Base-by-base conservation (phyloP, 1,139 yeast species). In the Citeromyces hawaiiensis region DNA sequence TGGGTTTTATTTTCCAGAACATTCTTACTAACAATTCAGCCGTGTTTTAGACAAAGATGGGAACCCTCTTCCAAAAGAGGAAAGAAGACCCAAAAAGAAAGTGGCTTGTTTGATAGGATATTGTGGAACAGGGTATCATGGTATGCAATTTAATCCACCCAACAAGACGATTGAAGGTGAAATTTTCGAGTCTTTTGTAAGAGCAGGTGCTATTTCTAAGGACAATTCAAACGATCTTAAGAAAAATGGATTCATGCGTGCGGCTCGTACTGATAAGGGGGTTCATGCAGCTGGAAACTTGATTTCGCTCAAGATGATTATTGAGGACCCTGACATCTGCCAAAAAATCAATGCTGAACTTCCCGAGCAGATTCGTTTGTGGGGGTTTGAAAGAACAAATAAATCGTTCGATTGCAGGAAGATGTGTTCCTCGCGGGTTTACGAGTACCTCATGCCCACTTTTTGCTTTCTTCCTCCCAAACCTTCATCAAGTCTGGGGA, bases 231-330 rank as follows among this genome's bases (percentile, higher is more conserved):
- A 77, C 45, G 98, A 91, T 56, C 75, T 93, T 49, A 87, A 85
- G 56, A 91, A 91, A 55, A 78, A 80, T 42, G 88, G 93, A 0
- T 83, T 93, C 52, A 82, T 85, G 83, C 73, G 99, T 52, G 95
- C 97, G 37, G 98, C 98, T 3, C 71, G 98, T 59, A 91, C 99
- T 4, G 99, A 91, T 57, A 93, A 91, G 60, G 99, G 98, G 45
- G 99, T 91, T 13, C 99, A 91, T 60, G 98, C 99, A 19, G 97
- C 97, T 4, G 97, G 98, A 21, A 91, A 91, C 55, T 87, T 91
- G 25, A 76, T 93, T 36, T 83, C 95, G 7, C 66, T 86, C 51
- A 91, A 91, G 56, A 64, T 91, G 66, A 87, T 88, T 51, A 72
- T 88, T 43, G 96, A 88, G 55, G 97, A 88, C 52, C 72, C 70